These are phyloP conservation scores for Trichoderma koningiopsis DNA, from an alignment of 2,329 filamentous ascomycete genomes.

Conservation along the genomic window DNA sequence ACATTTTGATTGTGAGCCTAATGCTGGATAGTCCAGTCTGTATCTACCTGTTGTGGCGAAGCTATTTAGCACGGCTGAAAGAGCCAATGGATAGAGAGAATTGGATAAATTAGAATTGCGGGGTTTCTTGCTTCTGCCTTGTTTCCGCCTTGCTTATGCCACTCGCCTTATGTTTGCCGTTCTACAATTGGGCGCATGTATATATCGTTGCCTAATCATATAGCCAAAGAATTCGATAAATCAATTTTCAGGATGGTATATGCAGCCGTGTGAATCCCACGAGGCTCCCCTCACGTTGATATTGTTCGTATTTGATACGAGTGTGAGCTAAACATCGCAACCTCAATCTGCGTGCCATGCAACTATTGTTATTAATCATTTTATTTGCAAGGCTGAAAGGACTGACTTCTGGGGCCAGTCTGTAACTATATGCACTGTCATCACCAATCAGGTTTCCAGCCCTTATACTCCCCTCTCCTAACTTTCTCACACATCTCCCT, in stretches of 20 bases:
- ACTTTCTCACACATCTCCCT: slow-evolving; percentile 51
- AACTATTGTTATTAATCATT: background rate
- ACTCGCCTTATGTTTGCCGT: background rate
- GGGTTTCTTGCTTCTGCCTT: background rate
- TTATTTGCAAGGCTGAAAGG: background rate
- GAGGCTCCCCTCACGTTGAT: background rate
- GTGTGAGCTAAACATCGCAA: background rate
- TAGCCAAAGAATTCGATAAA: background rate
- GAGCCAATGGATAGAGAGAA: background rate
- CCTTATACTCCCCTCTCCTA: slow-evolving; percentile 39
- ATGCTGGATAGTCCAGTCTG: background rate
- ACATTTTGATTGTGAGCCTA: background rate
- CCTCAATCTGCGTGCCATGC: background rate
- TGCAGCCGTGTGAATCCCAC: background rate
- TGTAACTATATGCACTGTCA: background rate
- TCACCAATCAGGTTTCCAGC: background rate
- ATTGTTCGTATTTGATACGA: background rate
- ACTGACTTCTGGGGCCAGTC: background rate
- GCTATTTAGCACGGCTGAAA: background rate
- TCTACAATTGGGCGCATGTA: background rate
- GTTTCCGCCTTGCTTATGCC: background rate
- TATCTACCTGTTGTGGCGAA: background rate
- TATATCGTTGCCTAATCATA: background rate
- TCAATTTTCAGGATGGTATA: background rate
- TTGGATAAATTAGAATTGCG: too few species aligned